Conservation (phyloP, 495 filamentous ascomycete species). For the Schizothecium vesticola region DNA sequence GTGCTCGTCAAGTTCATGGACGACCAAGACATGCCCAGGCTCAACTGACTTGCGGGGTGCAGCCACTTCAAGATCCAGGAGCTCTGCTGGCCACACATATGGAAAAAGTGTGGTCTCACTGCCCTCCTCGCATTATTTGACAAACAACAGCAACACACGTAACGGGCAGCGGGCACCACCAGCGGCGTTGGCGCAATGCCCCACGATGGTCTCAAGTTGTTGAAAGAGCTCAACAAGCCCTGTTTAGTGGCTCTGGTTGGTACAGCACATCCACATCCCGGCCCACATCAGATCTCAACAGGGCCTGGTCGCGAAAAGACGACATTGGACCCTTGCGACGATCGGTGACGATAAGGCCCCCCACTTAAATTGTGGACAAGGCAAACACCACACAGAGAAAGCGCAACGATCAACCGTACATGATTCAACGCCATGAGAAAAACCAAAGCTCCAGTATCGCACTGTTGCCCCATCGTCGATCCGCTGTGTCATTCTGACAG, state of each 20-base stretch:
- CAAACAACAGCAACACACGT: not conserved
- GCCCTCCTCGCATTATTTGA: not conserved
- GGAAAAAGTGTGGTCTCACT: not conserved
- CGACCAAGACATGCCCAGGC: not conserved
- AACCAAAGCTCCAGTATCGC: not conserved
- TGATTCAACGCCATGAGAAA: not conserved
- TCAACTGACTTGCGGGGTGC: conserved; percentile 4
- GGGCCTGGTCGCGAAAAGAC: not conserved
- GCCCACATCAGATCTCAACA: not conserved
- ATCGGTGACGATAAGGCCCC: not conserved
- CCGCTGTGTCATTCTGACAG: not conserved
- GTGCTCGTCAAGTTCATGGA: conserved; percentile 5
- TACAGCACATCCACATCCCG: not conserved
- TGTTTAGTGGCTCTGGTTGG: not conserved
- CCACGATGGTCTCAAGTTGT: not conserved
- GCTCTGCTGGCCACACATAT: not conserved
- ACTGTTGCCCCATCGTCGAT: not conserved
- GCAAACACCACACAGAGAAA: not conserved
- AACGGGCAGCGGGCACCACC: not conserved
- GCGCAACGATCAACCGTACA: not conserved
- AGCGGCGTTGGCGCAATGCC: not conserved
- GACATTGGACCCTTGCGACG: not conserved
- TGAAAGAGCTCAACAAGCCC: not conserved
- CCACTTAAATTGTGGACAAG: not conserved
- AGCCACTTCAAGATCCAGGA: conserved; percentile 1